Evolutionary conservation across 2,329 filamentous ascomycete species (phyloP), one percentile per base, ranked within the genome.

Genomic region (Aspergillus sp.): DNA sequence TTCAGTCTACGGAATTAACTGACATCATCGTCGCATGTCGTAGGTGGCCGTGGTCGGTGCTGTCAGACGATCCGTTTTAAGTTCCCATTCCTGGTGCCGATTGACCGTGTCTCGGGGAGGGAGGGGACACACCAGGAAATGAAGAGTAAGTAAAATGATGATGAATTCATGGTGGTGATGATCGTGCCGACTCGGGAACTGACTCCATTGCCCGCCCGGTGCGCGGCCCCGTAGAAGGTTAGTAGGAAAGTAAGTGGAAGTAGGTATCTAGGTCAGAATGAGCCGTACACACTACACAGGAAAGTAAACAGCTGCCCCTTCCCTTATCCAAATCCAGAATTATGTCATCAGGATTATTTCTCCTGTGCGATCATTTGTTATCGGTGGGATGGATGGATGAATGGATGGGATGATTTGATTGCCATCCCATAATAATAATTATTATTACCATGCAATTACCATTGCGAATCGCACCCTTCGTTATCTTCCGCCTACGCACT

Each of bases 271-370:
- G 39, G 8, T 10, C n/a, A 42, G 39, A 10, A 42, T 42, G 39
- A 42, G 39, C 39, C 39, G 39, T 36, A 36, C 32, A 36, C 32
- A 36, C 10, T 13, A 32, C 8, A n/a, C 13, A n/a, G 6, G 6
- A 15, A 30, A 30, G 27, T 30, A 30, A 30, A 30, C 27, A 30
- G 27, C 25, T 27, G 10, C 27, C 32, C 32, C 11, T 2, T 36
- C 8, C 36, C 49, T 23, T 19, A 23, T 25, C 39, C 42, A 36
- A 15, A 36, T 36, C 11, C 32, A 21, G 8, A 11, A 11, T 59
- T 62, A 62, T 59, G 60, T 62, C 60, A 62, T 59, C 52, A 36
- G 54, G 49, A 55, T 53, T 49, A 54, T 39, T 58, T 41, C 32
- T 36, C 23, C 15, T 17, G 42, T 21, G 36, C 53, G 27, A 25